These are phyloP conservation scores for Tolypocladium guangdongense DNA, from an alignment of 2,329 filamentous ascomycete genomes.

Conservation along the genomic window DNA sequence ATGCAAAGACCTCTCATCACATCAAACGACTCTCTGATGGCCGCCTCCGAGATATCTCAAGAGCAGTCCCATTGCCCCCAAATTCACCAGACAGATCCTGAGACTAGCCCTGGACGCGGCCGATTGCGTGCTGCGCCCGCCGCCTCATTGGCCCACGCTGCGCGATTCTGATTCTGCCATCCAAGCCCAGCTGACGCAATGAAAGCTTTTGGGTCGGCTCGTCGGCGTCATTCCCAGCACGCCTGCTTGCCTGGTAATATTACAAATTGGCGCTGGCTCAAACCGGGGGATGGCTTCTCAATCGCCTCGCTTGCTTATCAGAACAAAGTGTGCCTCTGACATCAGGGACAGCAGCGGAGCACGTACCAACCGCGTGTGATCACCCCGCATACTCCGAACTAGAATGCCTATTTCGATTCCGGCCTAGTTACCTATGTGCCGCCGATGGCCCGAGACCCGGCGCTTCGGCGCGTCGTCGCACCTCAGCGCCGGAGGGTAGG, in stretches of 20 bases:
- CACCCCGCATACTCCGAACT: not conserved
- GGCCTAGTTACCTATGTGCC: not conserved
- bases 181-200: slow-evolving; percentile 18
- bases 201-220: not conserved
- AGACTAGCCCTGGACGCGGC: slow-evolving; percentile 3
- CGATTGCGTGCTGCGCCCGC: slow-evolving; percentile 17
- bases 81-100: not conserved
- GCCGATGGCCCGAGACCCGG: not conserved
- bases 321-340: not conserved
- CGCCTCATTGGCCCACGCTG: slow-evolving; percentile 12
- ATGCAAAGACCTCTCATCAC: not conserved
- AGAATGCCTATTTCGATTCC: not conserved
- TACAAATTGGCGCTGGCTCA: not conserved
- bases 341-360: not conserved
- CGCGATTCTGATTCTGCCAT: slow-evolving; percentile 13
- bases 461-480: not conserved
- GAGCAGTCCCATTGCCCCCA: no score
- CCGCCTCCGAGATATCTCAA: no score
- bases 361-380: not conserved
- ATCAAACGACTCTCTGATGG: not conserved
- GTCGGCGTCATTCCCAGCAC: not conserved
- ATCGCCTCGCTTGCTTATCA: no score
- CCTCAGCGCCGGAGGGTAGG: not conserved
- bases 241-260: not conserved
- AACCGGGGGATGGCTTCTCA: not conserved